Evolutionary conservation across 495 filamentous ascomycete species (phyloP), one percentile per base, ranked within the genome.

Genomic region (Sordaria brevicollis): DNA sequence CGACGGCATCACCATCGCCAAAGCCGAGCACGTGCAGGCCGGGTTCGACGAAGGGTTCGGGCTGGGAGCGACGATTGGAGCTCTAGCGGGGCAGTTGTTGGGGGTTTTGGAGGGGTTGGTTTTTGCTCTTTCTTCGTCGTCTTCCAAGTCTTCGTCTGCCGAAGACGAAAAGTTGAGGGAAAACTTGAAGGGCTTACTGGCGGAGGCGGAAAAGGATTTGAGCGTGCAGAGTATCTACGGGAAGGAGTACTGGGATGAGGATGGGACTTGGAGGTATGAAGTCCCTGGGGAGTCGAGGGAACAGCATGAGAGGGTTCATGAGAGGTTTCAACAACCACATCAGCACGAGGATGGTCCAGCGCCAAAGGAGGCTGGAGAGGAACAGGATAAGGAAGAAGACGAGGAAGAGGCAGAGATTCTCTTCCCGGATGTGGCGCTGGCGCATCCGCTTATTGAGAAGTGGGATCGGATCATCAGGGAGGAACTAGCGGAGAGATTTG

Each of bases 11-110:
- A 83, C 90, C 4, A 74, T 76, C 4, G 90, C 89, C 21, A 97
- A 97, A 78, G 80, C 83, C 15, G 73, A 83, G 65, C 86, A 85
- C 71, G 85, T 96, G 13, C 94, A 98, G 76, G 78, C 79, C 19
- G 94, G 95, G 7, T 97, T 98, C 76, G 95, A 98, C 77, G 90
- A 93, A 68, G 94, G 93, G 0, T 98, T 91, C 71, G 78, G 84
- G 2, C 83, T 97, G 2, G 95, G 94, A 36, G 93, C 92, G 3
- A 84, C 88, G 33, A 78, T 97, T 35, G 94, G 94, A 2, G 81
- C 90, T 74, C 83, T 85, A 1, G 89, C 88, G 0, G 93, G 93
- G 0, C 87, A 85, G 35, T 75, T 93, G 17, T 77, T 95, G 5
- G 93, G 93, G 1, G 80, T 90, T 8, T 71, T 96, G 21, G 90